These are phyloP conservation scores for Nicotiana knightiana DNA, from an alignment of 257 asterid genomes.

Conservation along the genomic window DNA sequence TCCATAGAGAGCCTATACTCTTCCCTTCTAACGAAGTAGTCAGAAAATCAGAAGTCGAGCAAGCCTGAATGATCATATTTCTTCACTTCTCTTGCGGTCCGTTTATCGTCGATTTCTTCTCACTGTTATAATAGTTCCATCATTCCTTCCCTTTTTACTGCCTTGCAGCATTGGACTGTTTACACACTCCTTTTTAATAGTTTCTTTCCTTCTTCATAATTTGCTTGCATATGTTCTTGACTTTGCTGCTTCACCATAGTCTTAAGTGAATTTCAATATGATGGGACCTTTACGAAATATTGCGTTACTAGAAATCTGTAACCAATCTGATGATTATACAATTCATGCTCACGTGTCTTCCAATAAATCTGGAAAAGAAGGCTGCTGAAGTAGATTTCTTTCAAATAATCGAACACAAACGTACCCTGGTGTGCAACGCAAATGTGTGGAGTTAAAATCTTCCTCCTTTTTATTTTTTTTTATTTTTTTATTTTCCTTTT, in stretches of 20 bases:
- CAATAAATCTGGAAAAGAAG: too few relatives aligned
- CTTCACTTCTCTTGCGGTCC: not conserved
- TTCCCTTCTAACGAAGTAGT: not conserved
- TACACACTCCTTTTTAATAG: not conserved
- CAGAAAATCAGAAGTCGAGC: not conserved
- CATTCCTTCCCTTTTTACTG: not conserved
- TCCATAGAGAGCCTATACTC: not conserved
- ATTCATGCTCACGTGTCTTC: not conserved
- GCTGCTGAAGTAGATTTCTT: too few relatives aligned
- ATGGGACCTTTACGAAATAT: not conserved
- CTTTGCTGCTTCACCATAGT: not conserved
- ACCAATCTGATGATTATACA: not conserved
- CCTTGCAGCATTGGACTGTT: not conserved
- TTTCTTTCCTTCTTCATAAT: not conserved
- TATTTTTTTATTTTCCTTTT: not conserved
- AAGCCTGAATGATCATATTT: not conserved
- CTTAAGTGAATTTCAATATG: not conserved
- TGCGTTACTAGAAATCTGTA: not conserved
- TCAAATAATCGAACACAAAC: too few relatives aligned
- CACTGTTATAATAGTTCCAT: not conserved
- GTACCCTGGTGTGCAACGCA: too few relatives aligned
- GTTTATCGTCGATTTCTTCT: not conserved
- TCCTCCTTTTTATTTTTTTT: not conserved
- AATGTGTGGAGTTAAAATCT: too few relatives aligned
- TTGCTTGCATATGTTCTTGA: not conserved